Evolutionary conservation across 768 basidiomycete species (phyloP), one percentile per base, ranked within the genome.

Genomic region (Boletus tomentosulus): DNA sequence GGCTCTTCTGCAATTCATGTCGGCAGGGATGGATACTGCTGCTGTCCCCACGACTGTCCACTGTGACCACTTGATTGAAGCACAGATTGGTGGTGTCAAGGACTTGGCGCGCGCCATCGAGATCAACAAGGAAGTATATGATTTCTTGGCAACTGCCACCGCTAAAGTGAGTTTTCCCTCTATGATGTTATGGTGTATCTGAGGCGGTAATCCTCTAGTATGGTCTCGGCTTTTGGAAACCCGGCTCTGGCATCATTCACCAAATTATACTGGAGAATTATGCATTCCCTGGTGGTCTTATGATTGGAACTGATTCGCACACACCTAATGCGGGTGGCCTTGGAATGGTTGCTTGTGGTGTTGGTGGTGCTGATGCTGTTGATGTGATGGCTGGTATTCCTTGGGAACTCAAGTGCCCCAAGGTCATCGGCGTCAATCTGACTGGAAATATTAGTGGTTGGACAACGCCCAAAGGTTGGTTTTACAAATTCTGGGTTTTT

Each of bases 1-100:
- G 97, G 97, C 97, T 19, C 83, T 99, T 52, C 82, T 99, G 61
- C 97, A 99, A 80, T 99, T 99, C 84, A 99, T 99, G 97, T 98
- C 97, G 48, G 94, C 97, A 16, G 96, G 96, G 59, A 94, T 99
- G 83, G 92, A 92, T 70, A 96, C 93, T 44, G 92, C 92, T 38
- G 96, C 96, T 44, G 96, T 98, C 59, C 96, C 96, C 33, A 96
- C 96, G 60, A 96, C 97, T 58, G 97, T 99, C 43, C 96, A 99
- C 80, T 98, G 95, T 70, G 96, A 99, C 76, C 96, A 99, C 75
- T 82, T 99, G 69, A 98, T 99, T 66, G 93, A 98, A 78, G 96
- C 96, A 38, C 96, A 98, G 70, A 71, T 94, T 50, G 95, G 94
- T 51, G 95, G 96, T 71, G 85, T 80, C 44, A 88, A 92, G 78